These are phyloP conservation scores for Colletotrichum sp. DNA, from an alignment of 2,329 filamentous ascomycete genomes.

Conservation along the genomic window DNA sequence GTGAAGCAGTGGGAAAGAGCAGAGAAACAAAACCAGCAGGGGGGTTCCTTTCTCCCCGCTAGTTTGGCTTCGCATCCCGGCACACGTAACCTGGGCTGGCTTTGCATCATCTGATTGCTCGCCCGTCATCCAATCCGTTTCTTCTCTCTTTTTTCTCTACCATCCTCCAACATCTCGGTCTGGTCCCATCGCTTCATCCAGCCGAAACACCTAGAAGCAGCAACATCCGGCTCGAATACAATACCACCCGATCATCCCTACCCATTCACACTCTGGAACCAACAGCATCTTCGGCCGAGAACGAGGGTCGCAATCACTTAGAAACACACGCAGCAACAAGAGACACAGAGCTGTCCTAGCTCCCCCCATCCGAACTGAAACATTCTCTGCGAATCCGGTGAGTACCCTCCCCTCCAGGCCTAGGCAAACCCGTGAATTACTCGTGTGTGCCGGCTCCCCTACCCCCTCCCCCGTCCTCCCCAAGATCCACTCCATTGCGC, in stretches of 20 bases:
- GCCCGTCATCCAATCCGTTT: neutral
- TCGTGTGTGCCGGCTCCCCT: neutral
- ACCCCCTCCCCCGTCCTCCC: neutral
- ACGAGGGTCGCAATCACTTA: neutral
- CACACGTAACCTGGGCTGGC: neutral
- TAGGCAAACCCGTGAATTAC: neutral
- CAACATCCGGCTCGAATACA: neutral
- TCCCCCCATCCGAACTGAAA: neutral
- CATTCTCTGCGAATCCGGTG: conserved; percentile 6
- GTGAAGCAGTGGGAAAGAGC: neutral
- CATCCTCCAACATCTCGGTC: neutral
- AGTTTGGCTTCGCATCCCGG: conserved; percentile 7
- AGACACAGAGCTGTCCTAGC: neutral
- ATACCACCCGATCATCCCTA: neutral
- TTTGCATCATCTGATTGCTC: conserved; percentile 16
- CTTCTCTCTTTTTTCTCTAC: neutral
- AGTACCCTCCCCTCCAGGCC: neutral
- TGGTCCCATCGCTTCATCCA: neutral
- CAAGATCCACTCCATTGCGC: neutral
- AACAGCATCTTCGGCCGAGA: neutral
- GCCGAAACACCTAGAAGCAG: neutral
- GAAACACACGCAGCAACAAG: conserved; percentile 3
- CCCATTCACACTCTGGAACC: neutral
- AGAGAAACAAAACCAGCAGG: neutral
- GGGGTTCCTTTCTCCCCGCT: neutral